Percentiles rank a stretch among this genome's conserved stretches.
These are phyloP conservation scores for Dendrobium catenatum DNA, from an alignment of 106 monocot species.

Conservation along the genomic window DNA sequence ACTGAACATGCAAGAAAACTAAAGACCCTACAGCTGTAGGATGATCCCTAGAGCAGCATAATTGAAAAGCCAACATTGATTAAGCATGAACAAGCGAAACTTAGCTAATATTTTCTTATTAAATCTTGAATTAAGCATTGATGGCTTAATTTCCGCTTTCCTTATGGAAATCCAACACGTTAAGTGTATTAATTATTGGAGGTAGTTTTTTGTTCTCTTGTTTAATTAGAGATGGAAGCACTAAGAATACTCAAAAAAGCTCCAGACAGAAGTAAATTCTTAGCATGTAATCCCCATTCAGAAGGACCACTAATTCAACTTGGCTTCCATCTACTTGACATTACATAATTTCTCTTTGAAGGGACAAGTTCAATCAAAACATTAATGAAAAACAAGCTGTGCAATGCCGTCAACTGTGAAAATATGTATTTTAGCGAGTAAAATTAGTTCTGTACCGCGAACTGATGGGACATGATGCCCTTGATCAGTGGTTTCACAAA, in stretches of 20 bases:
- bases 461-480: slow-evolving; percentile 50
- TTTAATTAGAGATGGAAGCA: neutral
- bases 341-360: neutral
- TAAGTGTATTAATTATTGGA: neutral
- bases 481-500: slow-evolving; percentile 55
- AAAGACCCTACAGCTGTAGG: too few species aligned
- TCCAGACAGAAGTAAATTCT: neutral
- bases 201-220: neutral
- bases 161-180: neutral
- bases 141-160: neutral
- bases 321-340: neutral
- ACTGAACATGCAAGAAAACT: too few species aligned
- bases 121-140: neutral
- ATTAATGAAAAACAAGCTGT: too few species aligned
- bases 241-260: neutral
- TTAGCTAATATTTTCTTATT: neutral
- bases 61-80: neutral
- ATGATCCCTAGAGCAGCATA: too few species aligned
- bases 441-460: slow-evolving; percentile 37
- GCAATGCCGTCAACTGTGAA: too few species aligned
- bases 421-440: neutral
- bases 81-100: neutral
- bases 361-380: too few species aligned
- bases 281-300: neutral
- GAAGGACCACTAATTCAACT: neutral